phyloP scores from a whole-genome alignment of 2,329 filamentous ascomycete species.

The Phialophora expanda region DNA sequence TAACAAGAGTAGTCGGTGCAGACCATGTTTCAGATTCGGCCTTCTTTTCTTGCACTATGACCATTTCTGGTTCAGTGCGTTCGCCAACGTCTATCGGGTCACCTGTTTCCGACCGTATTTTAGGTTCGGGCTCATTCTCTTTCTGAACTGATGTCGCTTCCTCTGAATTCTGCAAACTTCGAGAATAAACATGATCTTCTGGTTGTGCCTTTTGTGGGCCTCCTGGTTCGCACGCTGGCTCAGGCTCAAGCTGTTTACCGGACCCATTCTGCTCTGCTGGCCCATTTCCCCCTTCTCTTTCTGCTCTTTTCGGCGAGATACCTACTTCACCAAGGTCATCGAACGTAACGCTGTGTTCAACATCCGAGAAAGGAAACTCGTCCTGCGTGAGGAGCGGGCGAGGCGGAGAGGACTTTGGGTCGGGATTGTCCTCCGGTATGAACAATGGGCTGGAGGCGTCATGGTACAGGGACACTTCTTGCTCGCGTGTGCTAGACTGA shows the following conservation, averaged over 20 bases:
- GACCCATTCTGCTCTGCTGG: not conserved
- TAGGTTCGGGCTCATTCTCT: not conserved
- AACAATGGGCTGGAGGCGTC: slow-evolving; percentile 29
- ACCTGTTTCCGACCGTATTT: too few relatives aligned
- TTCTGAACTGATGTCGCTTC: not conserved
- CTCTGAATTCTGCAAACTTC: not conserved
- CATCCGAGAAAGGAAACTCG: slow-evolving; percentile 19
- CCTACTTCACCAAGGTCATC: not conserved
- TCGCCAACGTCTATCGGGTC: not conserved
- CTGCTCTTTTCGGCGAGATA: not conserved
- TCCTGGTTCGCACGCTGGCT: not conserved
- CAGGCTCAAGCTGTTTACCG: not conserved
- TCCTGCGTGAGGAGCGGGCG: slow-evolving; percentile 22
- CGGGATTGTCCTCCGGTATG: slow-evolving; percentile 24
- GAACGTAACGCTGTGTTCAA: not conserved
- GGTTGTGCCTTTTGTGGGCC: not conserved
- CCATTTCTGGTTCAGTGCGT: not conserved
- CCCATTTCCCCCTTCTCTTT: not conserved
- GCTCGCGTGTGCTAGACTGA: not conserved
- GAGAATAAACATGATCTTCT: not conserved
- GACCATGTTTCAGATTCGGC: not conserved
- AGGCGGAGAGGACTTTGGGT: slow-evolving; percentile 16
- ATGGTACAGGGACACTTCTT: not conserved
- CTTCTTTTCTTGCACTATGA: not conserved
- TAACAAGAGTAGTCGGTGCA: not conserved